Percentiles rank a stretch among this genome's conserved stretches.
phyloP scores from a whole-genome alignment of 257 asterid species.

The Fraxinus cuspidata region DNA sequence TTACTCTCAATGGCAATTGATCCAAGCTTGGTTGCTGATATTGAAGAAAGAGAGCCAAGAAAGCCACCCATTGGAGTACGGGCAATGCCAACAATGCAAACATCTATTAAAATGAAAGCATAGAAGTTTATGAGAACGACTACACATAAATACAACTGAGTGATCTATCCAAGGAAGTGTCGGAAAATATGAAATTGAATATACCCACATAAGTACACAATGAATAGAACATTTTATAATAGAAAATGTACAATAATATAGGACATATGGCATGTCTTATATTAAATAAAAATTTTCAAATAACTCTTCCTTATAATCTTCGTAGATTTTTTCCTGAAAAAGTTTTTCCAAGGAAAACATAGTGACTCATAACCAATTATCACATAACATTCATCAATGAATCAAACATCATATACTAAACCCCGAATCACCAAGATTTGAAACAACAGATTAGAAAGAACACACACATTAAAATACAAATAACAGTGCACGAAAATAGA shows the following conservation, averaged over 20 bases:
- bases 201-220: neutral
- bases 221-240: neutral
- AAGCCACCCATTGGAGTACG: conserved; percentile 98
- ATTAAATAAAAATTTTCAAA: neutral
- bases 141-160: neutral
- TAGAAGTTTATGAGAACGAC: neutral
- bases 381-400: neutral
- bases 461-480: neutral
- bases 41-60: conserved; percentile 88
- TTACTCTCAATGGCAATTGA: conserved; percentile 89
- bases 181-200: neutral
- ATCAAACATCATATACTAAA: neutral
- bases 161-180: neutral
- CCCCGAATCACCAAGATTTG: neutral
- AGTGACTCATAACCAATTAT: neutral
- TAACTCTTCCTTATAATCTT: neutral
- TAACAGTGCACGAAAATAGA: neutral
- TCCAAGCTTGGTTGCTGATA: conserved; percentile 95
- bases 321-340: neutral
- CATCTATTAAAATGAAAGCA: conserved; percentile 55
- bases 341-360: neutral
- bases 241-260: neutral
- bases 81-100: conserved; percentile 94
- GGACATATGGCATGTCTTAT: neutral
- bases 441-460: neutral